Conservation (phyloP, 257 asterid genomes). For the Ballota nigra region DNA sequence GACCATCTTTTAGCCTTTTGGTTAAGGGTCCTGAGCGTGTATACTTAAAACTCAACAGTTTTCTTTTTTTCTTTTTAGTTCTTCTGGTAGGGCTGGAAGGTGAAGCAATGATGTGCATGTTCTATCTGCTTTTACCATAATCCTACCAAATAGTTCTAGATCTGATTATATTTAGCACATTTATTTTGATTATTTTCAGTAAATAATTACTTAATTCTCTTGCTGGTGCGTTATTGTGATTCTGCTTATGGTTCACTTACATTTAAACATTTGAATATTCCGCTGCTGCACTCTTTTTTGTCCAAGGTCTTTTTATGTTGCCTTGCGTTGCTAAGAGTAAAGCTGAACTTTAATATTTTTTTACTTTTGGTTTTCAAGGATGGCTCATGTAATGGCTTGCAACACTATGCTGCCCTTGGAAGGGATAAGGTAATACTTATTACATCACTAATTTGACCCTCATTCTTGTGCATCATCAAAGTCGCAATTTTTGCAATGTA, state of each 20-base stretch:
- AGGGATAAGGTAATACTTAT: constrained; percentile 85
- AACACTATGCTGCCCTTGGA: constrained; percentile 99
- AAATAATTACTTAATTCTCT: neutral
- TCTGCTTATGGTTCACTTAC: neutral
- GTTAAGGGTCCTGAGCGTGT: neutral
- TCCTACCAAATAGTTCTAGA: neutral
- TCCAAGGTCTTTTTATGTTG: constrained; percentile 5
- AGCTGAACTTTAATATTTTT: constrained; percentile 22
- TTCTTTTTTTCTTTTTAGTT: neutral
- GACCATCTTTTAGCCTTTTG: neutral
- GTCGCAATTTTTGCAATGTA: neutral
- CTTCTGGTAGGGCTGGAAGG: neutral
- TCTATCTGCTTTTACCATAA: neutral
- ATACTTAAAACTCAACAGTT: neutral
- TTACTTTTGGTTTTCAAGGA: constrained; percentile 53
- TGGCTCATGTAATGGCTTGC: constrained; percentile 99
- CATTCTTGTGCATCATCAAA: constrained; percentile 13
- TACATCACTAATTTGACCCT: constrained; percentile 3
- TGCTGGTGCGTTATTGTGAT: neutral
- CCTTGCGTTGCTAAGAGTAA: constrained; percentile 18
- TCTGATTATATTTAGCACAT: neutral
- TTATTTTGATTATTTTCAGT: neutral
- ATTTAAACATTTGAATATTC: neutral
- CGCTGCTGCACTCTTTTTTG: neutral
- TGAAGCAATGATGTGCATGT: neutral